Evolutionary conservation across 2,329 filamentous ascomycete species (phyloP), one percentile per base, ranked within the genome.

Genomic region (Monilinia vaccinii-corymbosi): DNA sequence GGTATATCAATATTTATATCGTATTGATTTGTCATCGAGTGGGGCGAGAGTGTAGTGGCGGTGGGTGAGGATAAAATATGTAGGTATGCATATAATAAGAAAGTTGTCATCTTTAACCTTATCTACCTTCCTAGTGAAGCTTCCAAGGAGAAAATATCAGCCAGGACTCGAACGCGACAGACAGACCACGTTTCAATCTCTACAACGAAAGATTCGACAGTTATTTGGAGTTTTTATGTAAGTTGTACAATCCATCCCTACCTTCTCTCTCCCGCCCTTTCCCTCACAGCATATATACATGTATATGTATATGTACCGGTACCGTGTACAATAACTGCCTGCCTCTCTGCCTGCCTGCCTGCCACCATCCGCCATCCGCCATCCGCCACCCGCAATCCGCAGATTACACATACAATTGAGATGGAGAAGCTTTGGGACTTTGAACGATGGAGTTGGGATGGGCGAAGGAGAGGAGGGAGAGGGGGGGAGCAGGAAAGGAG

Each of bases 381-480:
- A n/a, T n/a, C n/a, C n/a, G n/a, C n/a, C n/a, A n/a, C n/a, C 34
- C 55, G 47, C 56, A 52, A 52, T 25, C 56, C 56, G 46, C 34
- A 32, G n/a, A 36, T 14, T 34, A 18, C n/a, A 40, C 18, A 40
- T 14, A 21, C 8, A 31, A 21, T 11, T 18, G 3, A 52, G 36
- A 23, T 31, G 21, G 32, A 52, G 36, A 25, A 34, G 6, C 25
- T 36, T 45, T 8, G 42, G 28, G 34, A 36, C 34, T 14, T 6
- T 36, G 13, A 16, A 36, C 34, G 4, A 4, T 4, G 13, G 34
- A 14, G 4, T 14, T 14, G 13, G 34, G 8, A 45, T 25, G 38
- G 13, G 34, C 8, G 7, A 45, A 45, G 25, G n/a, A n/a, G n/a
- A n/a, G n/a, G n/a, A n/a, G n/a, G n/a, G n/a, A n/a, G n/a, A n/a